Percentiles rank a stretch among this genome's conserved stretches.
These are phyloP conservation scores for Clonostachys sp. DNA, from an alignment of 2,329 filamentous ascomycete species.

Conservation along the genomic window DNA sequence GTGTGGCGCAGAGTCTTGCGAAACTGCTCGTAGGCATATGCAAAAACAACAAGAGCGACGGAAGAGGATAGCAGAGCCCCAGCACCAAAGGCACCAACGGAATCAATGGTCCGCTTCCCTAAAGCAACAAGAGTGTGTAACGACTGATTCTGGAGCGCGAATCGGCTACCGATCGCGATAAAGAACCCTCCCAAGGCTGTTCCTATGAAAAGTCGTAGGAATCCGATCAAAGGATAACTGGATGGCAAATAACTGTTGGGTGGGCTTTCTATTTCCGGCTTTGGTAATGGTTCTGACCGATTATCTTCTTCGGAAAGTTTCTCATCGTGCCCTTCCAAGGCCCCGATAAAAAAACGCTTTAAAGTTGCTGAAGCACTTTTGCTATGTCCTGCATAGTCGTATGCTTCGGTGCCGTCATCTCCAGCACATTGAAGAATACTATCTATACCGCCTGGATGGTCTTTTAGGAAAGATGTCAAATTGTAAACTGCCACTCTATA, in stretches of 20 bases:
- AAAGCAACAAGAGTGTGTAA: neutral
- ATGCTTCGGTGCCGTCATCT: neutral
- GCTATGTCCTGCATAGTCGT: neutral
- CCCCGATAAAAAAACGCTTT: neutral
- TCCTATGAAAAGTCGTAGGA: neutral
- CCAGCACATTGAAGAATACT: neutral
- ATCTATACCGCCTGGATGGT: neutral
- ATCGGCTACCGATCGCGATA: neutral
- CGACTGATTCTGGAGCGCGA: neutral
- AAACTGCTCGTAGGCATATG: neutral
- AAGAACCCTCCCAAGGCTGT: neutral
- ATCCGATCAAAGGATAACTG: too few relatives aligned
- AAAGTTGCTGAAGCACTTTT: neutral
- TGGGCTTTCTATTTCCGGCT: too few relatives aligned
- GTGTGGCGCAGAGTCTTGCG: constrained; percentile 1
- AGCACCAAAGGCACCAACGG: neutral
- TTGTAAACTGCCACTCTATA: neutral
- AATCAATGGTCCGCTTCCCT: neutral
- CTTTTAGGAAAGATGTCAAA: neutral
- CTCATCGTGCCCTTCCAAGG: neutral
- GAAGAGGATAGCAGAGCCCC: neutral
- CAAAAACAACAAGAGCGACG: neutral
- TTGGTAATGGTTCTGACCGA: neutral
- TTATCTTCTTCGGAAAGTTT: neutral
- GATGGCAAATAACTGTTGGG: too few relatives aligned